These are phyloP conservation scores for Theobroma grandiflorum DNA, from an alignment of 441 rosid species.

Conservation along the genomic window DNA sequence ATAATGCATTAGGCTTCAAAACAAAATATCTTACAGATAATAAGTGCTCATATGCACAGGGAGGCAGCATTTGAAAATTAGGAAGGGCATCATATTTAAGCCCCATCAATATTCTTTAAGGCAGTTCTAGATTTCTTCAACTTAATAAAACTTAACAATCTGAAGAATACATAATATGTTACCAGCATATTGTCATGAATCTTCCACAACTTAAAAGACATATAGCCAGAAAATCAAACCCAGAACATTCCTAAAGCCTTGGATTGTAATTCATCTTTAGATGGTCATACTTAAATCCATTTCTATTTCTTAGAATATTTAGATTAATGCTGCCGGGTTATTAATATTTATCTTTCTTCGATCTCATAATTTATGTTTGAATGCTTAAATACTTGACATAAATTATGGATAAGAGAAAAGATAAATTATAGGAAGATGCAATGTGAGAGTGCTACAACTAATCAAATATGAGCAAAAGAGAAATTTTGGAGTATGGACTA, in stretches of 20 bases:
- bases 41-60: not conserved
- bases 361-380: not conserved
- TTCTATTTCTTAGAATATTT: not conserved
- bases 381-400: not conserved
- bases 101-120: not conserved
- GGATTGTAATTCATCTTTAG: not conserved
- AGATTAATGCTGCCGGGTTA: not conserved
- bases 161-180: conserved; percentile 9
- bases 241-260: not conserved
- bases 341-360: not conserved
- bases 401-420: too few relatives aligned
- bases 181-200: not conserved
- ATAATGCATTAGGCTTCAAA: conserved; percentile 19
- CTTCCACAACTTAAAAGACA: conserved; percentile 15
- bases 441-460: too few relatives aligned
- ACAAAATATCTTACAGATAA: not conserved
- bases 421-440: too few relatives aligned
- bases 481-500: too few relatives aligned
- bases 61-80: not conserved
- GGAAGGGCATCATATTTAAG: not conserved
- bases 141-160: not conserved
- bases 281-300: not conserved
- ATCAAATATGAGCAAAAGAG: too few relatives aligned
- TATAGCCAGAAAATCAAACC: not conserved
- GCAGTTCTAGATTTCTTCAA: not conserved